Conservation (phyloP, 1,284 basidiomycete genomes). For the Fomitiporia mediterranea region DNA sequence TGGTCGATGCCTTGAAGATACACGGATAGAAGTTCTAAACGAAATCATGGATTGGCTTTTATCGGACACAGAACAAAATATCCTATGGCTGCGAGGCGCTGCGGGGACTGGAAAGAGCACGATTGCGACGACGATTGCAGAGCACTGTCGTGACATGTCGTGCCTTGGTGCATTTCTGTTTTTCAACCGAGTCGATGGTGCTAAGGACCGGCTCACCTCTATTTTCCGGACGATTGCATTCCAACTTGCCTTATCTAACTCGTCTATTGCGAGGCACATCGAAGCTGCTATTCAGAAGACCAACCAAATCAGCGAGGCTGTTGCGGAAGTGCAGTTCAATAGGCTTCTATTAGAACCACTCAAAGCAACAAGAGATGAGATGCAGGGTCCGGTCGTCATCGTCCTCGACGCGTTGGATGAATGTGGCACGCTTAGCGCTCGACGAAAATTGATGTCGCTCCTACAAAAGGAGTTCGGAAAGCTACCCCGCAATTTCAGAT, state of each 20-base stretch:
- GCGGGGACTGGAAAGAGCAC: slow-evolving; percentile 5
- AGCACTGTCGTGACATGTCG: background rate
- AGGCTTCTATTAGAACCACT: background rate
- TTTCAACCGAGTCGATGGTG: background rate
- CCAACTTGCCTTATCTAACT: background rate
- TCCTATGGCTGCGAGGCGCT: background rate
- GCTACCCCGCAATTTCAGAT: background rate
- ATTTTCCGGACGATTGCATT: background rate
- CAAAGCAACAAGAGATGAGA: no score
- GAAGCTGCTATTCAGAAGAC: background rate
- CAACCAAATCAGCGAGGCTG: background rate
- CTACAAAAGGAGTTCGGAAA: background rate
- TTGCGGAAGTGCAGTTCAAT: background rate
- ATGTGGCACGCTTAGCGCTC: background rate
- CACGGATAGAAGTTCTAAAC: background rate
- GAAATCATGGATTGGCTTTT: background rate
- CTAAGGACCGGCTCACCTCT: background rate
- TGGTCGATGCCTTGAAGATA: background rate
- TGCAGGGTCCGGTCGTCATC: background rate
- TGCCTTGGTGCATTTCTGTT: background rate
- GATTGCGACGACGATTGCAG: background rate
- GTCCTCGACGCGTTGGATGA: background rate
- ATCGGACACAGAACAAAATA: background rate
- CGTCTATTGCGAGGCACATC: background rate
- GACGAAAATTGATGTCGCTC: background rate